phyloP scores from a whole-genome alignment of 164 flowering plant genomes.

The Amborella trichopoda region DNA sequence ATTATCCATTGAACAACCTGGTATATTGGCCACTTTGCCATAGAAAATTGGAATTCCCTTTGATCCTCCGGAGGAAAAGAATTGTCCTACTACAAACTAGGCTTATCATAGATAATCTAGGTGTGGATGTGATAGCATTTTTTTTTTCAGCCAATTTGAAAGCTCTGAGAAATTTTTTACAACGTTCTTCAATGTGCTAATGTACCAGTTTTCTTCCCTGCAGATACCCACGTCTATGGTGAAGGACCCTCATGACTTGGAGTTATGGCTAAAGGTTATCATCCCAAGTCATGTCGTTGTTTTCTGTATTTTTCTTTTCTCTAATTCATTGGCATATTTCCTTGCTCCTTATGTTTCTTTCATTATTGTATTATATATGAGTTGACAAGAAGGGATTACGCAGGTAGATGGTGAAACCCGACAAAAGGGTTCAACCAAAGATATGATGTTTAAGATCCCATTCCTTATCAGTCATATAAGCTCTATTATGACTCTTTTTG shows the following conservation, averaged over 20 bases:
- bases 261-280: constrained; percentile 92
- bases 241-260: constrained; percentile 80
- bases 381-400: too few species aligned
- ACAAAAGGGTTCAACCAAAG: constrained; percentile 83
- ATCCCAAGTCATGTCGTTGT: neutral
- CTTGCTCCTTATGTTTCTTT: neutral
- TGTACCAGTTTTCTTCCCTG: constrained; percentile 7
- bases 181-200: too few species aligned
- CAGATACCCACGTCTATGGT: constrained; percentile 62
- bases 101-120: too few species aligned
- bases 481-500: constrained; percentile 84
- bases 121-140: too few species aligned
- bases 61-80: too few species aligned
- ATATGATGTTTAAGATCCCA: constrained; percentile 93
- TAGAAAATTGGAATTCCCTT: too few species aligned
- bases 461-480: constrained; percentile 92
- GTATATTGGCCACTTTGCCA: too few species aligned
- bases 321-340: neutral
- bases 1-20: too few species aligned
- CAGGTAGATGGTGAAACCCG: constrained; percentile 84
- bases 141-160: too few species aligned
- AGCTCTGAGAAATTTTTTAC: too few species aligned
- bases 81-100: too few species aligned
- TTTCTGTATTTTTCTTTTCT: too few species aligned
- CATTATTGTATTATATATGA: neutral